phyloP scores from a whole-genome alignment of 1,284 basidiomycete species.

The Cryptococcus amylolentus region DNA sequence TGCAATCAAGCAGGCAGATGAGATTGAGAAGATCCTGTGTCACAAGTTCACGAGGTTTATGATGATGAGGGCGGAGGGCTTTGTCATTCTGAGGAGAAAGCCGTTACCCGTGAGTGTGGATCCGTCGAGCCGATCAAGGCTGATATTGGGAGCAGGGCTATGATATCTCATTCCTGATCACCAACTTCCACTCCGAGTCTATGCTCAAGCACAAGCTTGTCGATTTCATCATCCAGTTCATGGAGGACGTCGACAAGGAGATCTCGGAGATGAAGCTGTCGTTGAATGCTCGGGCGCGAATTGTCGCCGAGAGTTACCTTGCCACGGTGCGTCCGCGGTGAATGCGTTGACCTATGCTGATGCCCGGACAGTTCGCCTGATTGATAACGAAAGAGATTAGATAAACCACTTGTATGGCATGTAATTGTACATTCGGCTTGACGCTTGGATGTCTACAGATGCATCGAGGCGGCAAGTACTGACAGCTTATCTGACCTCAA shows the following conservation, averaged over 20 bases:
- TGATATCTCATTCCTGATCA: conserved; percentile 98
- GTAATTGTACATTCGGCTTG: background rate
- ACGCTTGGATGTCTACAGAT: background rate
- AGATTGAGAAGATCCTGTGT: conserved; percentile 94
- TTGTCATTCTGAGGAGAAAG: conserved; percentile 91
- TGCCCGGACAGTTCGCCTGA: conserved; percentile 9
- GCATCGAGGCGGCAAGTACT: background rate
- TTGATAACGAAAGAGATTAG: background rate
- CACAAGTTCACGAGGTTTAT: conserved; percentile 99
- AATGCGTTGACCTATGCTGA: background rate
- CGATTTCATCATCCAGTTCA: conserved; percentile 99
- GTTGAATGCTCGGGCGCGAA: conserved; percentile 92
- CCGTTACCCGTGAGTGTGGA: conserved; percentile 69
- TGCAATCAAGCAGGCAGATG: conserved; percentile 98
- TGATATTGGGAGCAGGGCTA: conserved; percentile 64
- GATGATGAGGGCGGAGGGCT: conserved; percentile 97
- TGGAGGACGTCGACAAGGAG: conserved; percentile 83
- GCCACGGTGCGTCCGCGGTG: conserved; percentile 40
- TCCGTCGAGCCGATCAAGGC: background rate
- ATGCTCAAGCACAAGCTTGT: conserved; percentile 99
- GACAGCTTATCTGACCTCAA: conserved; percentile 34
- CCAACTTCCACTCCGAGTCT: conserved; percentile 91
- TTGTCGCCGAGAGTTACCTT: conserved; percentile 73
- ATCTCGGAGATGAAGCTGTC: conserved; percentile 62
- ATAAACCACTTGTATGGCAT: conserved; percentile 5